These are phyloP conservation scores for Ascochyta viciae-villosae DNA, from an alignment of 2,329 filamentous ascomycete species.

Conservation along the genomic window DNA sequence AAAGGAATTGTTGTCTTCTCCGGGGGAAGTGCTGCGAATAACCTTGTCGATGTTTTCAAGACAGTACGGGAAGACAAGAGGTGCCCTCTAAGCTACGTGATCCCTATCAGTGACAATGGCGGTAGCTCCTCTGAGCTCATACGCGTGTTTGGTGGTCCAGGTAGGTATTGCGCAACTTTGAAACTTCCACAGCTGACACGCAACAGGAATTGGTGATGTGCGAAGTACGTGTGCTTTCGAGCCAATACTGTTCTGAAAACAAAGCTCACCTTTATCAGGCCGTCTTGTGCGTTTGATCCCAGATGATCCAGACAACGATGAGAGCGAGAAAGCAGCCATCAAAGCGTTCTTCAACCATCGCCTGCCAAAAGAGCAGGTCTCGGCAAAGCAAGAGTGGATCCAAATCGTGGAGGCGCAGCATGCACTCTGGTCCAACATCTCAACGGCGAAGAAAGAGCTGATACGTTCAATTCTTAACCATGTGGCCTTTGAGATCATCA, in stretches of 20 bases:
- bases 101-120: constrained; percentile 95
- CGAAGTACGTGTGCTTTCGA: constrained; percentile 63
- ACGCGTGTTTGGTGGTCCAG: constrained; percentile 91
- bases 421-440: constrained; percentile 69
- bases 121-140: constrained; percentile 94
- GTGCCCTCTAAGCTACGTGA: constrained; percentile 80
- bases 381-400: constrained; percentile 81
- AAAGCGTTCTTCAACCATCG: constrained; percentile 88
- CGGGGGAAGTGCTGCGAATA: constrained; percentile 93
- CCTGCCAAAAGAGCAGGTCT: constrained; percentile 66
- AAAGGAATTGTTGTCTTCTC: constrained; percentile 84
- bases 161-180: constrained; percentile 54
- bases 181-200: neutral
- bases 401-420: constrained; percentile 87
- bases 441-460: constrained; percentile 59
- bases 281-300: constrained; percentile 92
- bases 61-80: constrained; percentile 65
- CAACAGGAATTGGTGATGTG: constrained; percentile 71
- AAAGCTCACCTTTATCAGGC: constrained; percentile 58
- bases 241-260: neutral
- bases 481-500: constrained; percentile 59
- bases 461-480: constrained; percentile 59
- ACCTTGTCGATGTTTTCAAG: constrained; percentile 87
- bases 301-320: constrained; percentile 59
- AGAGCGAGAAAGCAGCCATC: constrained; percentile 70